Evolutionary conservation across 129 eudicot species (phyloP), one percentile per base, ranked within the genome.

Genomic region (Arctium minus): DNA sequence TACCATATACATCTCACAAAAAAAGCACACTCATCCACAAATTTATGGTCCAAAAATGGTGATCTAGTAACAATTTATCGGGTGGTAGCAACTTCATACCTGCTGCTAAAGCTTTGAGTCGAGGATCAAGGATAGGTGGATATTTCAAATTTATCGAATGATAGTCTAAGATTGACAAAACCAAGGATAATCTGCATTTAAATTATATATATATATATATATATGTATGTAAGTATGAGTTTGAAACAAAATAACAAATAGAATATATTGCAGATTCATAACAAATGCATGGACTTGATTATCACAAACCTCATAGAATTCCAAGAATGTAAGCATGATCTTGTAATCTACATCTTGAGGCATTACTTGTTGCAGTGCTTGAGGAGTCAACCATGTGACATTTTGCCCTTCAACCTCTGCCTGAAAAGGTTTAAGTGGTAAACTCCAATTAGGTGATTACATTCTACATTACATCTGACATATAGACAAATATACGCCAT

Each of bases 341-440:
- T 91, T 92, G 46, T 88, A 92, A 88, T 94, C 98, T 46, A 92
- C 97, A 81, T 91, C 97, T 72, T 83, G 90, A 53, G 92, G 91
- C 86, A 94, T 70, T 17, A 94, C 97, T 89, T 94, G 98, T 35
- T 94, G 98, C 68, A 94, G 68, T 35, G 94, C 93, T 86, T 94
- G 98, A 67, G 98, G 97, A 73, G 94, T 88, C 77, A 94, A 68
- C 97, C 98, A 94, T 39, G 94, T 92, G 81, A 94, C 81, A 65
- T 87, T 94, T 82, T 94, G 98, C 76, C 98, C 98, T 35, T 89
- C 90, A 73, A 94, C 89, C 68, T 90, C 98, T 2, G 97, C 98
- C 97, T 92, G 88, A 39, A 72, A 17, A 10, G 22, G 62, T 46
- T 6, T 22, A 46, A 60, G 11, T 12, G 29, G 48, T 42, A 18